Base-by-base conservation (phyloP, 1,284 basidiomycete species). In the Stereum hirsutum region DNA sequence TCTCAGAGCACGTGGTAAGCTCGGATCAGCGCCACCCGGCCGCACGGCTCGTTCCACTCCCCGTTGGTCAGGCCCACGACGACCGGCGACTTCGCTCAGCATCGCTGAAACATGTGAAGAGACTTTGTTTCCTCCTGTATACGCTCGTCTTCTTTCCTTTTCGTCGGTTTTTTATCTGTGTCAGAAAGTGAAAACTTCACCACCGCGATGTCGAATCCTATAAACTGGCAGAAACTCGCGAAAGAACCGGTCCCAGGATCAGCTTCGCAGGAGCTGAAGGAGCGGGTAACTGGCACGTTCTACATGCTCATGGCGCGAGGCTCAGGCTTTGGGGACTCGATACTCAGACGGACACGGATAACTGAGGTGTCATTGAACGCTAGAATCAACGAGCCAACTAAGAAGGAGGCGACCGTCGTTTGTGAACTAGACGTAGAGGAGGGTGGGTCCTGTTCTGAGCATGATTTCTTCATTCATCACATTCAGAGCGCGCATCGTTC, bases 361-460 rank as follows among this genome's bases (percentile, higher is more conserved):
- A 30, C 34, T 7, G 41, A 47, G 33, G 46, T 47, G 10, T 30
- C 23, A 23, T 20, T 47, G 10, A n/a, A 26, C 7, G 11, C 10
- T n/a, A 47, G 30, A 6, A 19, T 31, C 19, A 42, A 43, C 6
- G 46, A 44, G 21, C 23, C 35, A 6, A 19, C n/a, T 12, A 47
- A 43, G 27, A 24, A 12, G 17, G 46, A 47, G 37, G 33, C 28
- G 14, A 39, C 24, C 20, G 41, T 47, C 5, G 46, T 47, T 5
- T 44, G 42, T 30, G 46, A 47, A 36, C 15, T 44, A 21, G 19
- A 12, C 15, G 46, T 47, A n/a, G 20, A 7, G 2, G 37, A 36
- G n/a, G 38, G 46, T 44, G 26, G 8, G 46, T n/a, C n/a, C 31
- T 21, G 19, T 25, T 17, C 2, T 15, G 1, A 11, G n/a, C 14